Evolutionary conservation across 164 flowering plant genomes (phyloP), one percentile per base, ranked within the genome.

Genomic region (Vitis cinerea): DNA sequence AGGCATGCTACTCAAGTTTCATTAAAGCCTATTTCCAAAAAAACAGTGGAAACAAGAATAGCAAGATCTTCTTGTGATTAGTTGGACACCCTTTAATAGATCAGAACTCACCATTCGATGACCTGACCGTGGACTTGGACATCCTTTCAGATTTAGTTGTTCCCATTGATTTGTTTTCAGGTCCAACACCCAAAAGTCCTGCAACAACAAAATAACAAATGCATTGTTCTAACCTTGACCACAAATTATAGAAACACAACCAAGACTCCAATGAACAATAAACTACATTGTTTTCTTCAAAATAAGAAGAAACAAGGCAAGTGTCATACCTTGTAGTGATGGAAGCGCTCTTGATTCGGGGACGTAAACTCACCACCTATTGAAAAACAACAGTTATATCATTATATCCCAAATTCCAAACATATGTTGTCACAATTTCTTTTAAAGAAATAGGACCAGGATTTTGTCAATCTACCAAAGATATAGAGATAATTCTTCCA

Each of bases 301-400:
- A 23, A 23, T 23, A 64, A 27, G 1, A 5, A 8, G 10, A 54
- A 53, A 70, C 57, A 15, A 12, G 29, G 37, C 8, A 53, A 31
- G 31, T 27, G n/a, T 69, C 70, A 11, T 79, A 90, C 99, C 93
- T 95, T 95, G 86, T 95, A 95, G 74, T 95, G 99, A 79, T 95
- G 99, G 75, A 95, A 95, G 4, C 99, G 83, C 84, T 95, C 99
- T 85, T 95, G 99, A 80, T 91, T 95, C 58, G 99, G 99, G 58
- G 99, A 95, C 52, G 99, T 95, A 65, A 93, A 95, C 71, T 95
- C 99, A 64, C 99, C 99, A 86, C 99, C 99, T 95, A 69, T 68
- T 23, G n/a, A 66, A 15, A 67, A 58, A 29, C 23, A 61, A 72
- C 48, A 68, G 10, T 59, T 44, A 68, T 16, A 50, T 47, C n/a